A percentile compares a stretch with the other conserved stretches of the same genome.
These are phyloP conservation scores for Alternaria ventricosa DNA, from an alignment of 2,329 filamentous ascomycete species.

Conservation along the genomic window DNA sequence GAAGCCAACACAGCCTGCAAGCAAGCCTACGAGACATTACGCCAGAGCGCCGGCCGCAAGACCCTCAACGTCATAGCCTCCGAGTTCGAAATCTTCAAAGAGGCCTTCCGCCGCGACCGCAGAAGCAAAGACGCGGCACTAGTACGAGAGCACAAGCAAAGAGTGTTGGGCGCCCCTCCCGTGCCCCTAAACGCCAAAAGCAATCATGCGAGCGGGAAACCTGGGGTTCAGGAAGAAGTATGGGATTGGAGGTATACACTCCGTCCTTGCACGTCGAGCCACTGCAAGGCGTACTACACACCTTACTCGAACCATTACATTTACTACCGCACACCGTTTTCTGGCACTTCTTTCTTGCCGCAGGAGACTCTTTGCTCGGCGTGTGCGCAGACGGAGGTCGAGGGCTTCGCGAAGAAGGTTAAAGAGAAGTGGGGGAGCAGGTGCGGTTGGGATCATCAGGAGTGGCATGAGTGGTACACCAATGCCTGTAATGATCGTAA, in stretches of 20 bases:
- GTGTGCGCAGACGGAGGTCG: slow-evolving; percentile 35
- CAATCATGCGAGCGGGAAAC: not conserved
- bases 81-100: slow-evolving; percentile 36
- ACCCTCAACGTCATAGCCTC: slow-evolving; percentile 36
- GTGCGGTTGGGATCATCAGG: slow-evolving; percentile 28
- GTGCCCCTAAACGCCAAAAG: not conserved
- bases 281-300: slow-evolving; percentile 31
- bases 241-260: slow-evolving; percentile 39
- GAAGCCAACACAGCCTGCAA: slow-evolving; percentile 34
- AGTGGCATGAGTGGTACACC: slow-evolving; percentile 37
- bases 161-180: slow-evolving; percentile 17
- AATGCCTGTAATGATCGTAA: slow-evolving; percentile 24
- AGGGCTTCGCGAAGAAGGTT: slow-evolving; percentile 24
- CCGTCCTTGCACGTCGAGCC: slow-evolving; percentile 32
- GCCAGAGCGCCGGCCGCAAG: slow-evolving; percentile 43
- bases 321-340: slow-evolving; percentile 29
- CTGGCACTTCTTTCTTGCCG: slow-evolving; percentile 21
- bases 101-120: slow-evolving; percentile 22
- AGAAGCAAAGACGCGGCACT: slow-evolving; percentile 17
- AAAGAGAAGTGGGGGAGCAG: slow-evolving; percentile 29
- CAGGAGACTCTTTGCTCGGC: slow-evolving; percentile 33
- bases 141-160: slow-evolving; percentile 13
- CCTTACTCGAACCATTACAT: slow-evolving; percentile 32
- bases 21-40: slow-evolving; percentile 33
- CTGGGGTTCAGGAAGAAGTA: not conserved